These are phyloP conservation scores for Nannochloropsis salina DNA, from an alignment of 108 stramenopile genomes.

Conservation along the genomic window DNA sequence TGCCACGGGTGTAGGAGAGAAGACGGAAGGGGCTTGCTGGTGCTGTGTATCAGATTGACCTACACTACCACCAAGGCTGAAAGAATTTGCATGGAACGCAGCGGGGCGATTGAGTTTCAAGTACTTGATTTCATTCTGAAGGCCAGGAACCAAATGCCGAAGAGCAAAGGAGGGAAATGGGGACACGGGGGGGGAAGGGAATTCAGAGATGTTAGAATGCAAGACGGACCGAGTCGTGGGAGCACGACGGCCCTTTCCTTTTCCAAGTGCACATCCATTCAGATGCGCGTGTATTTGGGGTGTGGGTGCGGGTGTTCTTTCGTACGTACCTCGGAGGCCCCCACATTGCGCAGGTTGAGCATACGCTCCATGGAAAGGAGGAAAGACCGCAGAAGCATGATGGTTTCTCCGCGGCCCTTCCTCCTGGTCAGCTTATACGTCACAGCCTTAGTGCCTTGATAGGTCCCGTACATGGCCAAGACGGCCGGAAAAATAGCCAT, in stretches of 20 bases:
- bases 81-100: background rate
- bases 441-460: background rate
- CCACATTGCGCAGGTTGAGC: conserved; percentile 29
- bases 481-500: conserved; percentile 37
- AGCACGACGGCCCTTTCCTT: too few species aligned
- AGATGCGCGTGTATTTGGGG: too few species aligned
- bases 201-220: background rate
- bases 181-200: background rate
- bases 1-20: background rate
- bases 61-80: background rate
- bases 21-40: background rate
- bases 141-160: conserved; percentile 16
- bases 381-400: background rate
- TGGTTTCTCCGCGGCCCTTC: background rate
- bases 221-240: too few species aligned
- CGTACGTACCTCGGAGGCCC: background rate
- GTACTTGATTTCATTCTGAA: conserved; percentile 19
- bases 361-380: conserved; percentile 35
- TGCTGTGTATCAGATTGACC: background rate
- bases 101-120: background rate
- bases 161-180: background rate
- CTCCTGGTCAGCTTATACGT: conserved; percentile 8
- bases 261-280: too few species aligned
- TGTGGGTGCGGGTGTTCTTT: background rate
- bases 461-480: conserved; percentile 28